Conservation (phyloP, 2,329 filamentous ascomycete genomes). For the Colletotrichum paranaense region DNA sequence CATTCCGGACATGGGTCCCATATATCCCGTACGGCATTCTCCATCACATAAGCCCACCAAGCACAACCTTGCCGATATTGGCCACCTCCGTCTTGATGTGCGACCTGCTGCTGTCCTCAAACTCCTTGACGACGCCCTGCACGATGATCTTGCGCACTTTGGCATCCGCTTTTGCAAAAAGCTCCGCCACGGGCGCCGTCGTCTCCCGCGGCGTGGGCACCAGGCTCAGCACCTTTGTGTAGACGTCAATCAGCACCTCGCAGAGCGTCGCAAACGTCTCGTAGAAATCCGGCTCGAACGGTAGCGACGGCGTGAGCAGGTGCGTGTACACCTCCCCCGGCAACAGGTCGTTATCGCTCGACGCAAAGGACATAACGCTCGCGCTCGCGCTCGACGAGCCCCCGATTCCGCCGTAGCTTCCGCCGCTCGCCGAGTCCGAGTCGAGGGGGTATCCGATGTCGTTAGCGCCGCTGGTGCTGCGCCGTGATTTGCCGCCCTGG, state of each 20-base stretch:
- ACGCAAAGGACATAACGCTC: constrained; percentile 67
- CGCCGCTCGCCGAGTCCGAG: constrained; percentile 42
- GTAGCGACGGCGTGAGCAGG: constrained; percentile 89
- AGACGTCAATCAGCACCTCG: constrained; percentile 94
- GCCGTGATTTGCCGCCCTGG: constrained; percentile 67
- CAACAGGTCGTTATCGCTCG: constrained; percentile 73
- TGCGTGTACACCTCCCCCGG: constrained; percentile 90
- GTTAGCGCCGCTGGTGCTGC: constrained; percentile 62
- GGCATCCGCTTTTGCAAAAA: constrained; percentile 90
- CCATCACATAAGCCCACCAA: constrained; percentile 82
- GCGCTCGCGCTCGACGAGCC: constrained; percentile 48
- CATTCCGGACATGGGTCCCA: constrained; percentile 17
- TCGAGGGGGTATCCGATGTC: constrained; percentile 45
- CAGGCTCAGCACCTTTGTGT: constrained; percentile 80
- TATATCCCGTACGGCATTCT: not conserved
- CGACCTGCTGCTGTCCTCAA: constrained; percentile 85
- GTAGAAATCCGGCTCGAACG: constrained; percentile 97
- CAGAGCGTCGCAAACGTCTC: constrained; percentile 96
- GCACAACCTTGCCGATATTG: constrained; percentile 87
- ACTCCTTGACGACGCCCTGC: constrained; percentile 87
- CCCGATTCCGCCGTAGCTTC: constrained; percentile 39
- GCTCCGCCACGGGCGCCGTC: constrained; percentile 77
- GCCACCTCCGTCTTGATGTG: constrained; percentile 85
- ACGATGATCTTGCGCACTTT: constrained; percentile 90
- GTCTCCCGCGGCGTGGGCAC: constrained; percentile 82